Percentiles rank a stretch among this genome's conserved stretches.
phyloP scores from a whole-genome alignment of 2,329 filamentous ascomycete species.

The Ilyonectria destructans region DNA sequence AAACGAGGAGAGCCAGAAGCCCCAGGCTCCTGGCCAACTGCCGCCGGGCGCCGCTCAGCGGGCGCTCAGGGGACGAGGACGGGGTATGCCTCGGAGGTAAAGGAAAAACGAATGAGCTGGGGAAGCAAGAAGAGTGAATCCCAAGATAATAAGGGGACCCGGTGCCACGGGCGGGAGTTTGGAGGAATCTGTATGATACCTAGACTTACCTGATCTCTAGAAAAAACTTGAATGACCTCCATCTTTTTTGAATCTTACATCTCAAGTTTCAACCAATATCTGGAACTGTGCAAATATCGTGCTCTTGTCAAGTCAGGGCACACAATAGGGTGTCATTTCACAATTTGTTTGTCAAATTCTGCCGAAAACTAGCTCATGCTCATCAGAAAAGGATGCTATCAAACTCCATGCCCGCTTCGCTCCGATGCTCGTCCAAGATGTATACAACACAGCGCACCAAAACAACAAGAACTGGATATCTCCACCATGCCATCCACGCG shows the following conservation, averaged over 20 bases:
- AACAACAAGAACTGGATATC: neutral
- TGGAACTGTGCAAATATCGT: neutral
- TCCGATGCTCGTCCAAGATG: constrained; percentile 20
- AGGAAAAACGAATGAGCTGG: constrained; percentile 42
- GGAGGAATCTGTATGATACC: constrained; percentile 58
- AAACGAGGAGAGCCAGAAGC: constrained; percentile 92
- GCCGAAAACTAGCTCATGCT: constrained; percentile 33
- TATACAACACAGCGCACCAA: neutral
- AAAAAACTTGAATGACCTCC: constrained; percentile 48
- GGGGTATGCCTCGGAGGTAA: constrained; percentile 91
- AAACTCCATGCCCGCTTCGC: constrained; percentile 41
- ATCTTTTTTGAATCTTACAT: constrained; percentile 24
- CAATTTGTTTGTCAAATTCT: constrained; percentile 13
- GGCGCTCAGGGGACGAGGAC: constrained; percentile 85
- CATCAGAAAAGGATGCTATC: constrained; percentile 26
- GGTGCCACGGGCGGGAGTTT: constrained; percentile 41
- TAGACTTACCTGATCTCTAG: constrained; percentile 48
- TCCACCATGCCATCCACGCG: neutral
- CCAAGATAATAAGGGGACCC: constrained; percentile 39
- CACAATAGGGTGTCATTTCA: neutral
- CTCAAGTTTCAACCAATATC: neutral
- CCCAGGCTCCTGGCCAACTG: constrained; percentile 85
- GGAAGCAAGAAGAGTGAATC: constrained; percentile 33
- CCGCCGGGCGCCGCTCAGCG: constrained; percentile 90
- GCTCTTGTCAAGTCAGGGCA: neutral